Conservation (phyloP, 2,329 filamentous ascomycete species). For the Colletotrichum truncatum region DNA sequence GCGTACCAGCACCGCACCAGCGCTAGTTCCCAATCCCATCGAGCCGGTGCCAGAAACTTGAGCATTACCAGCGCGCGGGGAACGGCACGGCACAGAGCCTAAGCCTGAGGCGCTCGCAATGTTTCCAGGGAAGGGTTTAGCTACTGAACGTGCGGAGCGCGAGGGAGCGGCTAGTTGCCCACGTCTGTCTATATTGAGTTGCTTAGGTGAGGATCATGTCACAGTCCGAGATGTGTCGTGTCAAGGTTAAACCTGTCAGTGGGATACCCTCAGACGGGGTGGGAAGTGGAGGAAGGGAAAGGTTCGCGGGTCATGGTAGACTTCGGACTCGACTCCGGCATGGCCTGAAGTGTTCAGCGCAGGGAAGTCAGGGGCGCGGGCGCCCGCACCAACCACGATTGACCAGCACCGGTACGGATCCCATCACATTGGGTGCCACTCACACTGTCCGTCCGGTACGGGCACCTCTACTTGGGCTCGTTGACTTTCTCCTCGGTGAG, state of each 20-base stretch:
- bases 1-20: background rate
- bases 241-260: constrained; percentile 27
- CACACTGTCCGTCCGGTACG: no score
- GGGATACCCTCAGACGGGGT: constrained; percentile 22
- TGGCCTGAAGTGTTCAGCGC: constrained; percentile 27
- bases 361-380: background rate
- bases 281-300: constrained; percentile 31
- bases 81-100: constrained; percentile 11
- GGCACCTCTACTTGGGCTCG: no score
- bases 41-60: background rate
- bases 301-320: constrained; percentile 20
- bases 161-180: constrained; percentile 15
- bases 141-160: constrained; percentile 19
- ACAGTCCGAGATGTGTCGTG: constrained; percentile 13
- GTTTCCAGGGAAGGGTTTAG: constrained; percentile 29
- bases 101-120: constrained; percentile 24
- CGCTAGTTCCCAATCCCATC: no score
- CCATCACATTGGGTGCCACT: no score
- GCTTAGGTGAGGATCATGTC: constrained; percentile 30
- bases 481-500: no score
- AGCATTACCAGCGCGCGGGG: background rate
- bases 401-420: background rate
- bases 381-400: background rate
- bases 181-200: constrained; percentile 17
- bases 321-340: constrained; percentile 38